These are phyloP conservation scores for Diutina catenulata DNA, from an alignment of 1,139 yeast genomes.

Conservation along the genomic window DNA sequence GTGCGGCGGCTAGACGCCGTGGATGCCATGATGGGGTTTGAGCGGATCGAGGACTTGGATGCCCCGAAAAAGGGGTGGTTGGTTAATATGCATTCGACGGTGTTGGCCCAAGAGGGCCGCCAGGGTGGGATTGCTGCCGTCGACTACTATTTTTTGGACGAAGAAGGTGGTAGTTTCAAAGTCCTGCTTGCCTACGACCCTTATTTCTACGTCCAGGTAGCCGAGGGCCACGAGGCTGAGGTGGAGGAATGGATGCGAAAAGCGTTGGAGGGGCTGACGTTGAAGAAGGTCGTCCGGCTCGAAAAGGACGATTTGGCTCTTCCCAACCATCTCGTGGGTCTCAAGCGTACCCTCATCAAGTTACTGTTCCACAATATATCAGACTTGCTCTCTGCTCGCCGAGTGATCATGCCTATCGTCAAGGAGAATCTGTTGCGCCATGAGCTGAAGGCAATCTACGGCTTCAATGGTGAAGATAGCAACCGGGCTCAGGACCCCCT, in stretches of 20 bases:
- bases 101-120: conserved; percentile 43
- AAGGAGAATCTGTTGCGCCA: conserved; percentile 39
- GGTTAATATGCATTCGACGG: conserved; percentile 71
- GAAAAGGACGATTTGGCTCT: conserved; percentile 67
- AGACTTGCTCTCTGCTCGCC: conserved; percentile 68
- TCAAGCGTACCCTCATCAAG: conserved; percentile 51
- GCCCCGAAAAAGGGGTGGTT: conserved; percentile 76
- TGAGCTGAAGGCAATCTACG: background rate
- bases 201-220: conserved; percentile 67
- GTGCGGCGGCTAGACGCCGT: conserved; percentile 34
- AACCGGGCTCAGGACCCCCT: conserved; percentile 37
- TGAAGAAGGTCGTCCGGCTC: conserved; percentile 45
- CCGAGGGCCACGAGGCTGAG: conserved; percentile 59
- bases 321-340: conserved; percentile 82
- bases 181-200: conserved; percentile 79
- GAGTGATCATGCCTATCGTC: conserved; percentile 56
- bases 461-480: background rate
- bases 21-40: conserved; percentile 79
- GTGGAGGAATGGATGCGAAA: conserved; percentile 78
- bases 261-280: conserved; percentile 42
- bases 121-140: conserved; percentile 61
- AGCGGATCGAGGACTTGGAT: conserved; percentile 57
- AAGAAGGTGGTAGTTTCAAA: conserved; percentile 93
- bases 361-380: conserved; percentile 64
- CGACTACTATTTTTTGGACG: conserved; percentile 91